Conservation (phyloP, 192 early-diverging fungal genomes). For the Chytriomyces confervae region DNA sequence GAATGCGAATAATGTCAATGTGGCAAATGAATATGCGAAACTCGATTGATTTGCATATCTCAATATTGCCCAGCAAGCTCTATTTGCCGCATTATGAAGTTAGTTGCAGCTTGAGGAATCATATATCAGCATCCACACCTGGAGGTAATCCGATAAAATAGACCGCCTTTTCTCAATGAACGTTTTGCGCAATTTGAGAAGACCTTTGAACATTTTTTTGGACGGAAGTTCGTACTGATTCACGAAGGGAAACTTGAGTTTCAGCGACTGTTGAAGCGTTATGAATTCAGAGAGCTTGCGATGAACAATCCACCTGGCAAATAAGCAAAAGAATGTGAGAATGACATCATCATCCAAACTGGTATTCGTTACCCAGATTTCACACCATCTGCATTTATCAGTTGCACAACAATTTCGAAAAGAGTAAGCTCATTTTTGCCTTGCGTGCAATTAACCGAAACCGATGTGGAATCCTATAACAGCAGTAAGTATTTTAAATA, state of each 20-base stretch:
- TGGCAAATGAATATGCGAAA: constrained; percentile 77
- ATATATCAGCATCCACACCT: constrained; percentile 27
- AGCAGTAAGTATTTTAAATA: not conserved
- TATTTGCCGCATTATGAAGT: not conserved
- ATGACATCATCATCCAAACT: not conserved
- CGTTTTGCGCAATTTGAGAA: constrained; percentile 67
- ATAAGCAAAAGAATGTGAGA: not conserved
- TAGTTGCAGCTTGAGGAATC: not conserved
- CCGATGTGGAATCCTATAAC: constrained; percentile 27
- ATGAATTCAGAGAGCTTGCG: constrained; percentile 88
- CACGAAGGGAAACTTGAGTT: constrained; percentile 62
- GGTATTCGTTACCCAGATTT: constrained; percentile 22
- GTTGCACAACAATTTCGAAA: constrained; percentile 40
- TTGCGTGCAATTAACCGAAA: constrained; percentile 29
- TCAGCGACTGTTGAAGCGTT: constrained; percentile 75
- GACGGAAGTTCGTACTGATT: constrained; percentile 73
- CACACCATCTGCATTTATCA: constrained; percentile 15
- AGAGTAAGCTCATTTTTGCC: constrained; percentile 34
- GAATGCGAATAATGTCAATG: constrained; percentile 31
- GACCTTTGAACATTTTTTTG: constrained; percentile 63
- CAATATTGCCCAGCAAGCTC: constrained; percentile 67
- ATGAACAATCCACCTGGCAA: constrained; percentile 40
- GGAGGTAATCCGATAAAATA: constrained; percentile 75
- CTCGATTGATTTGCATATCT: constrained; percentile 66
- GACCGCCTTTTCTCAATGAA: constrained; percentile 74